Base-by-base conservation (phyloP, 257 asterid species). In the Capsicum chinense region DNA sequence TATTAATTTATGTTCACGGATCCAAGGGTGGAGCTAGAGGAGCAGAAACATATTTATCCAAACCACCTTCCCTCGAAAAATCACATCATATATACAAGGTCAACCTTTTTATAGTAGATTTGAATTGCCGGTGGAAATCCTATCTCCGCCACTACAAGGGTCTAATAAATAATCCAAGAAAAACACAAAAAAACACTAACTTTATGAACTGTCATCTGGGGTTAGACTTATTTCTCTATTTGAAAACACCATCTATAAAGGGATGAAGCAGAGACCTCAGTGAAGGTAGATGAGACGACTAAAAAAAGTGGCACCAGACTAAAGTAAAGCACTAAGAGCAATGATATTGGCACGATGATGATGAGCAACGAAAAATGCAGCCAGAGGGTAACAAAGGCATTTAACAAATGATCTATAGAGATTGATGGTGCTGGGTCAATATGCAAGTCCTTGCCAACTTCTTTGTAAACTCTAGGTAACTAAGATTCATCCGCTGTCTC, bases 271-370 rank as follows among this genome's bases (percentile, higher is more conserved):
- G 48, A 44, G 19, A 89, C 99, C 98, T 95, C 87, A 17, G 88
- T 17, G 71, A 93, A 95, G 19, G 96, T 94, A 85, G 95, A 89
- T 67, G 98, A 94, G 12, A 92, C 63, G 56, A 85, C 91, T 17
- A 9, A 86, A 89, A 9, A 88, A 86, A 80, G 89, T 88, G 21
- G 99, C 97, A 83, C 92, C 94, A 50, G 99, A 97, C 99, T 98
- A 95, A 35, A 94, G 94, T 56, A 26, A 91, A 15, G 99, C 94
- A 6, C 99, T 97, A 57, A 67, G 52, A 37, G 76, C 81, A 12
- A 74, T 74, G 42, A 26, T 26, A 76, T 76, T 15, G 0, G 63
- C 48, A 1, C 81, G 44, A 54, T 26, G 52, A 7, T 76, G 60
- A 76, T 48, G 81, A 76, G 63, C 81, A 76, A 48, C 44, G 21